Evolutionary conservation across 495 filamentous ascomycete genomes (phyloP), one percentile per base, ranked within the genome.

Genomic region (Daldinia caldariorum): DNA sequence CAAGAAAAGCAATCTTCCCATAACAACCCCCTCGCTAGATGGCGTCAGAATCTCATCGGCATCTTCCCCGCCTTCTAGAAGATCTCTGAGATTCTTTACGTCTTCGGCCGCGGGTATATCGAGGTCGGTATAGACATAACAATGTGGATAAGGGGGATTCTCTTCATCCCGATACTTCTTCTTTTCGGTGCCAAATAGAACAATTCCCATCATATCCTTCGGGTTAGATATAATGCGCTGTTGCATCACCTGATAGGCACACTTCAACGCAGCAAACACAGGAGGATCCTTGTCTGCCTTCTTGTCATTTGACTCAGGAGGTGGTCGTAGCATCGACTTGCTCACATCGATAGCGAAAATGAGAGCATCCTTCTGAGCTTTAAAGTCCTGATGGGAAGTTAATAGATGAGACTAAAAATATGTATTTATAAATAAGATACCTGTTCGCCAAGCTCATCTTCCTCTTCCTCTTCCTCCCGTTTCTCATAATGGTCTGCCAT

Each of bases 141-240:
- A 97, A 77, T 97, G 90, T 4, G 94, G 91, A 76, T 97, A 97
- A 41, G 88, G 87, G 5, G 89, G 81, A 20, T 86, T 82, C 45
- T 88, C 85, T 51, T 90, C 88, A 60, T 91, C 91, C 18, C 87
- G 86, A 73, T 96, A 94, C 71, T 91, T 94, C 16, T 93, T 91
- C 75, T 92, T 86, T 76, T 96, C 84, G 0, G 94, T 98, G 12
- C 94, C 93, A 67, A 95, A 98, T 7, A 99, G 86, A n/a, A 99
- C 77, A 8, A 99, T 90, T 3, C 94, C 94, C 83, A 99, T 97
- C 94, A 97, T 97, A 71, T 98, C 95, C 74, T 89, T 92, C 0
- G 96, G 96, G 68, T 94, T 94, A 2, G 94, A 94, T 74, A 99
- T 97, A 72, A 99, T 97, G 63, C 96, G 90, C 79, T 97, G 94